A percentile compares a stretch with the other conserved stretches of the same genome.
Evolutionary conservation across 176 grass and related monocot species (phyloP).

Genomic region (Juncus inflexus): DNA sequence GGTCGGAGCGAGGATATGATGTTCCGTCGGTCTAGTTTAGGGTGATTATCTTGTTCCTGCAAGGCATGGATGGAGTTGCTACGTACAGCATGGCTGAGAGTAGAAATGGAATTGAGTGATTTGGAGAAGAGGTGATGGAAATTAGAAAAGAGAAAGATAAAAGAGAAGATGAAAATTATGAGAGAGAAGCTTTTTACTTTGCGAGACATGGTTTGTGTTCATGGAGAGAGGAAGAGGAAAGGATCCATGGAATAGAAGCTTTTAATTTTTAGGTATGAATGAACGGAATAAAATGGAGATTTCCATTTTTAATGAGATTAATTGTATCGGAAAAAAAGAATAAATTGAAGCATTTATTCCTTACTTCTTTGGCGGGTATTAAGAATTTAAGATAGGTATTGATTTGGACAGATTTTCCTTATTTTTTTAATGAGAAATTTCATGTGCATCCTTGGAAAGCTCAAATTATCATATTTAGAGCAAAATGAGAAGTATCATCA

Average conservation of each 20-base stretch:
- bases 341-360: neutral
- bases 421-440: no score
- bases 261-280: slow-evolving; percentile 6
- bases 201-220: neutral
- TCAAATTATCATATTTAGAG: no score
- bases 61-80: slow-evolving; percentile 10
- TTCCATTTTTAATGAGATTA: slow-evolving; percentile 14
- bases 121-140: neutral
- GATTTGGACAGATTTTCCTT: no score
- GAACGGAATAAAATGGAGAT: slow-evolving; percentile 19
- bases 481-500: no score
- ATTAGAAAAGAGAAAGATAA: neutral
- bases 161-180: slow-evolving; percentile 11
- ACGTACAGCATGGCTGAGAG: neutral
- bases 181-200: slow-evolving; percentile 14
- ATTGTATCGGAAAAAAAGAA: neutral
- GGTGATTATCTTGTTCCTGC: slow-evolving; percentile 1
- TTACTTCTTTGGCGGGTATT: neutral
- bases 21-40: neutral
- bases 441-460: no score
- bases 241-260: slow-evolving; percentile 2
- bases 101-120: neutral
- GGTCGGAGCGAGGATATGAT: neutral
- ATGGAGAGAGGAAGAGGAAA: neutral
- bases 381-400: neutral